Conservation (phyloP, 1,139 yeast species). For the Pichia sp. region DNA sequence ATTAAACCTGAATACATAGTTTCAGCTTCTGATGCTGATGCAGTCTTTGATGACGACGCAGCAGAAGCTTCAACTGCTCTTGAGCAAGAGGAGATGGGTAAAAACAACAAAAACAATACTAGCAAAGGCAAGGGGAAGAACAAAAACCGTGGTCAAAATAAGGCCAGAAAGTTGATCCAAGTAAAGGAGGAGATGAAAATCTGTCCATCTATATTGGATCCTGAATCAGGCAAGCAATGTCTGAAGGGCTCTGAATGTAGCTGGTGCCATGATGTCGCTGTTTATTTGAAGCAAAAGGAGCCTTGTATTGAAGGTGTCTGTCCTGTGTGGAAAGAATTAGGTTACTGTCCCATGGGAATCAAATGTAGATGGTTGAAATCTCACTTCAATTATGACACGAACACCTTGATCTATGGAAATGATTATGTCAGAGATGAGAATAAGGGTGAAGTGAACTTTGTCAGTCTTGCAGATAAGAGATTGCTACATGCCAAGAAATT, state of each 20-base stretch:
- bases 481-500: conserved; percentile 61
- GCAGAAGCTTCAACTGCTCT: conserved; percentile 44
- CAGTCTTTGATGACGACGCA: conserved; percentile 38
- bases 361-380: conserved; percentile 87
- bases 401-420: conserved; percentile 37
- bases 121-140: conserved; percentile 28
- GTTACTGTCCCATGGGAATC: conserved; percentile 87
- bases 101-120: conserved; percentile 32
- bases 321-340: conserved; percentile 78
- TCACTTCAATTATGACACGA: conserved; percentile 55
- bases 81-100: conserved; percentile 39
- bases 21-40: conserved; percentile 12
- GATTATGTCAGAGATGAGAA: conserved; percentile 30
- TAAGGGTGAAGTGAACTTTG: conserved; percentile 64
- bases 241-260: conserved; percentile 72
- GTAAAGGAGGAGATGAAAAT: conserved; percentile 57
- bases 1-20: conserved; percentile 49
- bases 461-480: conserved; percentile 49
- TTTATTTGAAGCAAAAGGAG: conserved; percentile 62
- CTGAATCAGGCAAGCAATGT: conserved; percentile 47
- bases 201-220: conserved; percentile 62
- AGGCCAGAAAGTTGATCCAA: conserved; percentile 76
- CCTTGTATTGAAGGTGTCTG: conserved; percentile 70
- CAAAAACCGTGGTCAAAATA: conserved; percentile 75
- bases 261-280: conserved; percentile 67